Evolutionary conservation across 73 alveolate genomes (phyloP), one percentile per base, ranked within the genome.

Genomic region (Paramecium biaurelia): DNA sequence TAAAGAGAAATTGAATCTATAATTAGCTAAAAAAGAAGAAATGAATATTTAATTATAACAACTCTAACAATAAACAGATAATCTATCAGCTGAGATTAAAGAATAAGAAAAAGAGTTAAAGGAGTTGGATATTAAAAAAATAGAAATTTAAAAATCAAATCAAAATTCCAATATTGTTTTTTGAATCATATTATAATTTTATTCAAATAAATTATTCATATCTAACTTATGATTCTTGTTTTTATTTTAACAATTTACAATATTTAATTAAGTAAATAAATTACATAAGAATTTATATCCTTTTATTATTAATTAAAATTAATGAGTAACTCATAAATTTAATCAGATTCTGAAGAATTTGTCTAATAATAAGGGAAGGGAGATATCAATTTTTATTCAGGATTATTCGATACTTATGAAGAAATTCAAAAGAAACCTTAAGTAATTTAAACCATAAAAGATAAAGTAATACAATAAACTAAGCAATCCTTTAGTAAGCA

Each of bases 271-370:
- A 15, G 59, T 47, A 11, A 47, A 47, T 47, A 47, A 47, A 47
- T 47, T 47, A 47, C 11, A 24, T 47, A 15, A 47, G 11, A 47
- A 47, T 47, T 47, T 47, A 47, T 47, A 47, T 47, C 23, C 59
- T 12, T 12, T 43, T 47, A 47, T 26, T 26, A 47, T 47, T 15
- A 47, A 53, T 53, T 53, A 53, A 53, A 53, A 53, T 53, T 23
- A 63, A 63, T 63, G 84, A 63, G 49, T 26, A 20, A 32, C 84
- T 72, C 86, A 15, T 34, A 72, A 35, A 72, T 34, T 4, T 6
- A 72, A 72, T 72, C 86, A 21, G 86, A 72, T 37, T 72, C 86
- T n/a, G 86, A 72, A 37, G 86, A 72, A 5, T 72, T 72, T 15
- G 18, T 72, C 2, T 11, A 72, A 37, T 10, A 23, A 26, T 21